A percentile compares a stretch with the other conserved stretches of the same genome.
Evolutionary conservation across 768 basidiomycete genomes (phyloP).

Genomic region (Boletus rex-veris): DNA sequence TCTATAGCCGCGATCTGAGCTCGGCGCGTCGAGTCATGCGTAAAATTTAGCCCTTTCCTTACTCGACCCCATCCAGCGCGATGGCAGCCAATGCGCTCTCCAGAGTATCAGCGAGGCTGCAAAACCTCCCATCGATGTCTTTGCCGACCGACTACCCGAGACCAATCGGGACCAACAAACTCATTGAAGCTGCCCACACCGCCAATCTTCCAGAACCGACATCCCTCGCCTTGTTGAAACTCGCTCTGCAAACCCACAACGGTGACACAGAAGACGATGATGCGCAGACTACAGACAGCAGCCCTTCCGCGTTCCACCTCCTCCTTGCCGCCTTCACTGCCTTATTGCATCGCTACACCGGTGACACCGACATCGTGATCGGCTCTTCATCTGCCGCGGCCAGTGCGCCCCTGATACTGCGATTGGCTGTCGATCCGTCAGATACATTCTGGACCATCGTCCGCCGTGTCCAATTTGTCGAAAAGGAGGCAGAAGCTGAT

Average conservation of each 20-base stretch:
- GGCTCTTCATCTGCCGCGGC: slow-evolving; percentile 79
- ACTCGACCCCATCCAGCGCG: background rate
- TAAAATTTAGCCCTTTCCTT: no score
- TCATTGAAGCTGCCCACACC: slow-evolving; percentile 81
- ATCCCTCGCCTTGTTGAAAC: slow-evolving; percentile 74
- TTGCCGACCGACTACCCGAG: slow-evolving; percentile 96
- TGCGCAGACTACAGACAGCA: slow-evolving; percentile 31
- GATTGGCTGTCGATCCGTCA: slow-evolving; percentile 75
- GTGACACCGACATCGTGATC: slow-evolving; percentile 90
- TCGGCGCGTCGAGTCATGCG: no score
- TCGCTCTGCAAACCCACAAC: slow-evolving; percentile 68
- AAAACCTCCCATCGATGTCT: slow-evolving; percentile 83
- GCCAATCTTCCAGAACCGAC: slow-evolving; percentile 71
- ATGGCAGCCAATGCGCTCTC: slow-evolving; percentile 38
- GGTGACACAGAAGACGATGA: slow-evolving; percentile 50
- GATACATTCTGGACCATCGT: slow-evolving; percentile 91
- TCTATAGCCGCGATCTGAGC: no score
- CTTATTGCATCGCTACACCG: slow-evolving; percentile 90
- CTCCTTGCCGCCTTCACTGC: slow-evolving; percentile 90
- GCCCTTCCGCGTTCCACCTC: slow-evolving; percentile 86
- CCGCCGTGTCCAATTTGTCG: slow-evolving; percentile 77
- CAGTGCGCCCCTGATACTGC: slow-evolving; percentile 78
- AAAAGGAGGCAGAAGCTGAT: slow-evolving; percentile 79
- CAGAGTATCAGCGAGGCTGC: slow-evolving; percentile 62
- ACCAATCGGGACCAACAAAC: slow-evolving; percentile 63